Evolutionary conservation across 2,329 filamentous ascomycete species (phyloP), one percentile per base, ranked within the genome.

Genomic region (Cladophialophora yegresii): DNA sequence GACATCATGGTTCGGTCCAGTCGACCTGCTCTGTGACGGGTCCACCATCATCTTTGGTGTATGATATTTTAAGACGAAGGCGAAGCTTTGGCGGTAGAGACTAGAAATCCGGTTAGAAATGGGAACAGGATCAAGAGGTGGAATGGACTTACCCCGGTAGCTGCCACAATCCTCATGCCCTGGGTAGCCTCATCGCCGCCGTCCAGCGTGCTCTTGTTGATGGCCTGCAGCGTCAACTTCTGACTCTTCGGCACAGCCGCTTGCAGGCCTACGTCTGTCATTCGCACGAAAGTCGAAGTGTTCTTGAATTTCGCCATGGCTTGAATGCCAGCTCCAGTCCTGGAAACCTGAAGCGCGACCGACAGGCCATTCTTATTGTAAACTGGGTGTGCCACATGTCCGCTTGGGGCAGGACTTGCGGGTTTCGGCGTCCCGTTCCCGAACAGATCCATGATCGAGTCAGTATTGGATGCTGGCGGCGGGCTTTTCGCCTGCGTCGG

Each of bases 181-280:
- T 98, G 95, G 66, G 89, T 92, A 16, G 92, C 93, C 75, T 96
- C 92, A 49, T 89, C 86, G 13, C 91, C 91, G 6, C 88, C 86
- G 12, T 82, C 86, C 50, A 99, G 75, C 33, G 96, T 91, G 4
- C 88, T 80, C 69, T 86, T 91, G 70, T 91, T 96, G 70, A 99
- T 96, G 64, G 89, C 91, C 75, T 96, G 89, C 69, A 99, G 80
- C 75, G 97, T 92, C 72, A 99, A 79, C 76, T 95, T 96, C 79
- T 99, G 95, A 51, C 90, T 92, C 79, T 98, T 99, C 8, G 95
- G 95, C 60, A 99, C 95, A 0, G 95, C 95, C 50, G 93, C 95
- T 77, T 99, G 95, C 69, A 99, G 77, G 28, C 91, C 91, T 32
- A 98, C 90, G 53, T 85, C 86, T 16, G 87, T 87, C 55, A 98